A percentile compares a stretch with the other conserved stretches of the same genome.
Conservation (phyloP, 2,329 filamentous ascomycete genomes). For the Dactylella cylindrospora region DNA sequence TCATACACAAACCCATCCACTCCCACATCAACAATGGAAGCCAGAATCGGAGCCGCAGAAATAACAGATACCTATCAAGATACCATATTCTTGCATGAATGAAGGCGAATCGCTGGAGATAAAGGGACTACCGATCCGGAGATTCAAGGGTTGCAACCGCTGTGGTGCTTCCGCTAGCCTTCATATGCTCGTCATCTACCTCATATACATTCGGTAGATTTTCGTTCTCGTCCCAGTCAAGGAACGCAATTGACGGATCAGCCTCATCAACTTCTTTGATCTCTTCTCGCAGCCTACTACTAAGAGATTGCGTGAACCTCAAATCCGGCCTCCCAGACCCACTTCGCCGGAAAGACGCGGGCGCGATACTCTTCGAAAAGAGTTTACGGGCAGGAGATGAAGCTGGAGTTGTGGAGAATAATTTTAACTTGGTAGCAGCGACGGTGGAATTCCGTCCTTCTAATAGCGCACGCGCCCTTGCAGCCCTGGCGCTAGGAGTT, state of each 20-base stretch:
- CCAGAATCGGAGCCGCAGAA: too few species aligned
- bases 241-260: constrained; percentile 18
- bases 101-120: not conserved
- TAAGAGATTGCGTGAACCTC: constrained; percentile 38
- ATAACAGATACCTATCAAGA: too few species aligned
- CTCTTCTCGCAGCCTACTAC: constrained; percentile 28
- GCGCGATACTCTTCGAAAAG: constrained; percentile 25
- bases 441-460: constrained; percentile 23
- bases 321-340: constrained; percentile 13
- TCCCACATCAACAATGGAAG: too few species aligned
- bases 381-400: constrained; percentile 23
- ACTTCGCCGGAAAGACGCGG: constrained; percentile 25
- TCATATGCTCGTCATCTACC: constrained; percentile 21
- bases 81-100: too few species aligned
- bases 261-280: constrained; percentile 34
- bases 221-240: constrained; percentile 41
- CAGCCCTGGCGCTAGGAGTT: constrained; percentile 34
- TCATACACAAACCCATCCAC: too few species aligned
- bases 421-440: constrained; percentile 16
- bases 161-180: constrained; percentile 33
- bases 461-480: constrained; percentile 27
- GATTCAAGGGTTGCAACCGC: constrained; percentile 38
- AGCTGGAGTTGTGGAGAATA: constrained; percentile 27
- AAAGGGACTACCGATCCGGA: constrained; percentile 8
- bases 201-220: constrained; percentile 28